These are phyloP conservation scores for Perkinsus chesapeaki DNA, from an alignment of 169 alveolate species.

Conservation along the genomic window DNA sequence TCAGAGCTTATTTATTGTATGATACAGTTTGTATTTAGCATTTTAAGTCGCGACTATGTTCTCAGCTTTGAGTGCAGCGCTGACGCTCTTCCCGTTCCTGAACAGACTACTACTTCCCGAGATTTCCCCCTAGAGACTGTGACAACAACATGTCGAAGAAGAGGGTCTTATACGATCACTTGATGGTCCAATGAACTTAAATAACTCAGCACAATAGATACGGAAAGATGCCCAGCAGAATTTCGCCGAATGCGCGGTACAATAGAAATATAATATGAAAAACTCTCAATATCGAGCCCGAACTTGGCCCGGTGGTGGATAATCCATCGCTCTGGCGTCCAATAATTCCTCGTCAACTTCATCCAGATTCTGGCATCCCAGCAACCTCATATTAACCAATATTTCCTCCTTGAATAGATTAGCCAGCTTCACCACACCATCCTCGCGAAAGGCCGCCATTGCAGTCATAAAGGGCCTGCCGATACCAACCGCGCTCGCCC, in stretches of 20 bases:
- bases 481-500: slow-evolving; percentile 51
- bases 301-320: not conserved
- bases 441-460: slow-evolving; percentile 38
- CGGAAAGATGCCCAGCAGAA: no score
- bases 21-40: no score
- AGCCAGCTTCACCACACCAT: slow-evolving; percentile 44
- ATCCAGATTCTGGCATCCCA: slow-evolving; percentile 22
- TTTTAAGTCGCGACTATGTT: no score
- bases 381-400: slow-evolving; percentile 39
- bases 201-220: no score
- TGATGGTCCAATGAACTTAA: no score
- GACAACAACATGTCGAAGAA: no score
- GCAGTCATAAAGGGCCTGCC: slow-evolving; percentile 56
- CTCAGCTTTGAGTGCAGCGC: no score
- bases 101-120: no score
- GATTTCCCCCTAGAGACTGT: no score
- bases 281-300: not conserved
- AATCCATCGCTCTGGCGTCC: not conserved
- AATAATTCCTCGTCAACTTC: not conserved
- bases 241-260: not conserved
- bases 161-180: no score
- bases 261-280: not conserved
- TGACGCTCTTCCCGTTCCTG: no score
- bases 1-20: no score
- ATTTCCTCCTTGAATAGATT: slow-evolving; percentile 41